These are phyloP conservation scores for Fusarium sp. DNA, from an alignment of 2,329 filamentous ascomycete genomes.

Conservation along the genomic window DNA sequence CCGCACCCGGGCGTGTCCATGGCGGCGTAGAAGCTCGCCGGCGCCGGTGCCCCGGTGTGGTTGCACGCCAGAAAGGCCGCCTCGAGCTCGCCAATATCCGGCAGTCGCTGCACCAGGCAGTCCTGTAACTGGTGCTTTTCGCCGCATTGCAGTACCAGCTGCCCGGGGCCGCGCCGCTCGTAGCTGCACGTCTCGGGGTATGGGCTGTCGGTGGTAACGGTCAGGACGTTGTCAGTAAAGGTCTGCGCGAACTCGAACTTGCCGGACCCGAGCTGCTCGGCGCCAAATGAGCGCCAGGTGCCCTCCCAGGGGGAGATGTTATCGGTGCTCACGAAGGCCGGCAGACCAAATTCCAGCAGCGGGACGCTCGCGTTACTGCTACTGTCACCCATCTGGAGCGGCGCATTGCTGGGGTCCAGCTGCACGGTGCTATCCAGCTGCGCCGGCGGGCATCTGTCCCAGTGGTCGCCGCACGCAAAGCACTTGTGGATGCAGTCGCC, in stretches of 20 bases:
- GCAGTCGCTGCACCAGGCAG: constrained; percentile 21
- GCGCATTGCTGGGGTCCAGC: constrained; percentile 22
- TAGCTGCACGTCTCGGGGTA: constrained; percentile 18
- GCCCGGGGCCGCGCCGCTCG: constrained; percentile 7
- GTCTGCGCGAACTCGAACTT: constrained; percentile 32
- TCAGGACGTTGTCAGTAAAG: constrained; percentile 18
- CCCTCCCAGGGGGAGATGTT: constrained; percentile 24
- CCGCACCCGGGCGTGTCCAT: constrained; percentile 21
- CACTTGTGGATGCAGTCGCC: constrained; percentile 19
- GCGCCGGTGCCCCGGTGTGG: constrained; percentile 15
- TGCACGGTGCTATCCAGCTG: constrained; percentile 1
- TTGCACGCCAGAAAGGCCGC: constrained; percentile 22
- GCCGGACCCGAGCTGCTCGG: constrained; percentile 31
- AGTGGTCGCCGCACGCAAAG: neutral
- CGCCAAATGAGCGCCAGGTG: constrained; percentile 32
- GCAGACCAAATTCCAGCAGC: constrained; percentile 12
- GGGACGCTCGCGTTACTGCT: constrained; percentile 9
- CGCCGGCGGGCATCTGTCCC: neutral
- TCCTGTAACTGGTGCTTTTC: constrained; percentile 6
- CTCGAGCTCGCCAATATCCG: constrained; percentile 18
- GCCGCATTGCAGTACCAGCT: constrained; percentile 14
- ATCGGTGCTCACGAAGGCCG: constrained; percentile 14
- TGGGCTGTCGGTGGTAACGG: constrained; percentile 21
- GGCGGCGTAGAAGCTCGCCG: constrained; percentile 20
- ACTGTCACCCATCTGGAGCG: constrained; percentile 3